Evolutionary conservation across 2,329 filamentous ascomycete species (phyloP), one percentile per base, ranked within the genome.

Genomic region (Colletotrichum magnum): DNA sequence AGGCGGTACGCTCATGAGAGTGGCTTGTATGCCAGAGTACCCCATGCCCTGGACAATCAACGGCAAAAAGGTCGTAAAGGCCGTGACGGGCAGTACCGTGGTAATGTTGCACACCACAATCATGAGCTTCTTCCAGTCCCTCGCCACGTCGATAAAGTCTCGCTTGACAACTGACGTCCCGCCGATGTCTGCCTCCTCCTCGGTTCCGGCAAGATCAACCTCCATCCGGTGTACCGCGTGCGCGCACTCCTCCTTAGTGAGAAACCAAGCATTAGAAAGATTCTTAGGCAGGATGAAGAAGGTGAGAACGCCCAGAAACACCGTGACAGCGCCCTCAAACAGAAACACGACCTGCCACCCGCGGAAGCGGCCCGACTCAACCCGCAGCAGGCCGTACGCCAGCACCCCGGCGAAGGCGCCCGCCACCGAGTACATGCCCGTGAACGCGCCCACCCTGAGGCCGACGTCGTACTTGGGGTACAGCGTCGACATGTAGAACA

Each of bases 381-480:
- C 53, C 7, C 47, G 54, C 24, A 70, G 41, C 18, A 72, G 48
- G 4, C 70, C 71, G 39, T 73, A 73, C 13, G 70, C 71, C n/a
- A 73, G 58, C 5, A 72, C 43, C 2, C 76, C 76, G 4, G 77
- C 67, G 24, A 75, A 75, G 13, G 72, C 73, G 4, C 74, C 75
- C 2, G 68, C 60, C 3, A 73, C 62, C 0, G 72, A 73, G 54
- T 73, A 74, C 73, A 74, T 63, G 41, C 68, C 71, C 12, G 67
- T 58, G 59, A 69, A 72, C 45, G 72, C 60, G 39, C 70, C 72
- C 3, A 71, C 68, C n/a, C 70, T 65, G 18, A 73, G 67, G 10
- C 70, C 72, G 16, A 72, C 51, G 12, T 62, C 61, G 36, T 70
- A 71, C 50, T 72, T 73, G 24, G 72, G 72, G 47, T 74, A 73